Conservation (phyloP, 2,329 filamentous ascomycete species). For the Arthrinium phaeospermum region DNA sequence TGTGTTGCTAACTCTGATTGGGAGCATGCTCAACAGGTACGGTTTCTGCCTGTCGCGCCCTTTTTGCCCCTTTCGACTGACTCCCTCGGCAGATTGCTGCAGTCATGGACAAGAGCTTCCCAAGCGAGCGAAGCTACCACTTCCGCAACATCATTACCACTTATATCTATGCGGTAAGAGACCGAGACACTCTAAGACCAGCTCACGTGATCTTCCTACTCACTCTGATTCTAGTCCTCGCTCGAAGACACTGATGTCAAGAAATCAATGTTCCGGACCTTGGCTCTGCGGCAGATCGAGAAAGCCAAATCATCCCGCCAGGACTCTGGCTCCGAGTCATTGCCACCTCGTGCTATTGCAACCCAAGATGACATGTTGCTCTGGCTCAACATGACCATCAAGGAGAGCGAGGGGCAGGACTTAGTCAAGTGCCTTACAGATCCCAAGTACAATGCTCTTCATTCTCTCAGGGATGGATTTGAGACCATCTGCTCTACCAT, state of each 20-base stretch:
- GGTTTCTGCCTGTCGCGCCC: conserved; percentile 12
- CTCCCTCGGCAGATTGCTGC: conserved; percentile 54
- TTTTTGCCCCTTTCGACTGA: conserved; percentile 19
- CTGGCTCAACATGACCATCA: conserved; percentile 28
- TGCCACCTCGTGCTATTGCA: conserved; percentile 19
- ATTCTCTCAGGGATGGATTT: conserved; percentile 31
- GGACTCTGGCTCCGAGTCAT: neutral
- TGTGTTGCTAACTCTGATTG: conserved; percentile 63
- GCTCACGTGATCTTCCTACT: neutral
- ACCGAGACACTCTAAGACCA: no score
- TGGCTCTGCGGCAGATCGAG: conserved; percentile 18
- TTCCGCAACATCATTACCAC: conserved; percentile 63
- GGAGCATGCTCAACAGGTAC: conserved; percentile 61
- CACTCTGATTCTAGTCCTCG: neutral
- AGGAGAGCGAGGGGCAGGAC: neutral
- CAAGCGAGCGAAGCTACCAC: conserved; percentile 53
- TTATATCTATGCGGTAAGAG: conserved; percentile 57
- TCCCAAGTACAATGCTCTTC: conserved; percentile 27
- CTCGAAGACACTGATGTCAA: neutral
- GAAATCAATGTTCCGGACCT: conserved; percentile 19
- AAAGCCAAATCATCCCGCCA: conserved; percentile 21
- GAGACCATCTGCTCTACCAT: conserved; percentile 27
- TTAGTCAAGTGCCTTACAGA: conserved; percentile 26
- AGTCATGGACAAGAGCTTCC: conserved; percentile 56
- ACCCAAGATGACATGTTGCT: conserved; percentile 32